Base-by-base conservation (phyloP, 495 filamentous ascomycete genomes). In the Xylaria bambusicola region DNA sequence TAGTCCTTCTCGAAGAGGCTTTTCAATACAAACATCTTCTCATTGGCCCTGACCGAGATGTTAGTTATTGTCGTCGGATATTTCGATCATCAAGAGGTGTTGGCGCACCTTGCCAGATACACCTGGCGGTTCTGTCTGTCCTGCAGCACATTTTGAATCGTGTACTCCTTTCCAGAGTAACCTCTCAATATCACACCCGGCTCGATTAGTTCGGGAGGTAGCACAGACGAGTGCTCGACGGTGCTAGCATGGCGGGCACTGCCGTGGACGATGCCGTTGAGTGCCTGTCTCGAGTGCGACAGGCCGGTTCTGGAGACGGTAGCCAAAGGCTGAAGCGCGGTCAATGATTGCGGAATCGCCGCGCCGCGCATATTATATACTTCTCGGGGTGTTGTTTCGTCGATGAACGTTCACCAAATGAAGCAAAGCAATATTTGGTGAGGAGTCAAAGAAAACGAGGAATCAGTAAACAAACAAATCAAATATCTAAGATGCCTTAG, bases 11-110 rank as follows among this genome's bases (percentile, higher is more conserved):
- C 62, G 47, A 73, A 69, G 41, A 77, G 70, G 42, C 72, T 71
- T 63, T 77, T 77, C 64, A 77, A 55, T 41, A 76, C 69, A 46
- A 76, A 76, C 63, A 67, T 75, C 56, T 73, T 68, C 35, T 69
- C 66, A 29, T 68, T 69, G 36, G 73, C 70, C 47, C 74, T 75
- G 26, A 29, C 35, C 9, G 13, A n/a, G 31, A 23, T 40, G 12
- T 9, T 51, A 2, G 26, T 24, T 26, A 12, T n/a, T 40, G n/a
- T n/a, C n/a, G n/a, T n/a, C n/a, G n/a, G n/a, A n/a, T n/a, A n/a
- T n/a, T n/a, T n/a, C n/a, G n/a, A n/a, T n/a, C 8, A 27, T 7
- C 12, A 10, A 21, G 27, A 21, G 15, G 1, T 38, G 49, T 45
- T 48, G 15, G 29, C 68, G 61, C 59, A 70, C 68, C 68, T 68